Percentiles rank a stretch among this genome's conserved stretches.
These are phyloP conservation scores for Byssothecium circinans DNA, from an alignment of 2,329 filamentous ascomycete species.

Conservation along the genomic window DNA sequence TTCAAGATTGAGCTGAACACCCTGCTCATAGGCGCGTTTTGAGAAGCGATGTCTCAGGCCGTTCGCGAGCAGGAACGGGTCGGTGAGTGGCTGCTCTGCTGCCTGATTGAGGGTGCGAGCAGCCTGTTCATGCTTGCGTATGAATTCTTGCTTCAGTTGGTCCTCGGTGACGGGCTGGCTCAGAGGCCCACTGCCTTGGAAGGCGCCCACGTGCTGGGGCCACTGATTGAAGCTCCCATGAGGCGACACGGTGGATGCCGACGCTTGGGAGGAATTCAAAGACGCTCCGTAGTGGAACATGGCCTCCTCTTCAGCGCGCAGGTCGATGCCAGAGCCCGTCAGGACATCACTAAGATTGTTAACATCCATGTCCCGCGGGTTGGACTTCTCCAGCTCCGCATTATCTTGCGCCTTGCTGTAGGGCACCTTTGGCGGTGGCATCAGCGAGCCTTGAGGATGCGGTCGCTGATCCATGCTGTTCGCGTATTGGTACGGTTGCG, in stretches of 20 bases:
- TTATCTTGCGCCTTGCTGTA: conserved; percentile 49
- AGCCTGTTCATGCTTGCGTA: conserved; percentile 67
- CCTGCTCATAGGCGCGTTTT: conserved; percentile 61
- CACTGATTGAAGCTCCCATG: conserved; percentile 52
- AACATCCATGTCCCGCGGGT: conserved; percentile 57
- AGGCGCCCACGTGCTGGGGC: conserved; percentile 44
- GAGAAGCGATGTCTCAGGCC: conserved; percentile 57
- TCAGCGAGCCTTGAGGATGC: conserved; percentile 43
- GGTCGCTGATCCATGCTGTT: conserved; percentile 23
- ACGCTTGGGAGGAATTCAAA: conserved; percentile 45
- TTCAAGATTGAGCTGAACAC: conserved; percentile 62
- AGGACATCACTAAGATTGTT: conserved; percentile 85
- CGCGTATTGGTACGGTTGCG: conserved; percentile 48
- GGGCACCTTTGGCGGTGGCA: conserved; percentile 66
- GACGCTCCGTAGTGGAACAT: conserved; percentile 64
- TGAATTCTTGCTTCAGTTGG: conserved; percentile 65
- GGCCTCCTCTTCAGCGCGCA: conserved; percentile 83
- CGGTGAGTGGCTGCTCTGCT: conserved; percentile 69
- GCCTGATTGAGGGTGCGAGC: conserved; percentile 62
- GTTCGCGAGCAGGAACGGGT: conserved; percentile 71
- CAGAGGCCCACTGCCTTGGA: conserved; percentile 41
- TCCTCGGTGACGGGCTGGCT: conserved; percentile 65
- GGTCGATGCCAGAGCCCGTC: conserved; percentile 80
- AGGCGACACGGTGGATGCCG: conserved; percentile 39
- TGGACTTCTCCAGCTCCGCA: conserved; percentile 55